Evolutionary conservation across 2,329 filamentous ascomycete genomes (phyloP), one percentile per base, ranked within the genome.

Genomic region (Sporothrix protearum): DNA sequence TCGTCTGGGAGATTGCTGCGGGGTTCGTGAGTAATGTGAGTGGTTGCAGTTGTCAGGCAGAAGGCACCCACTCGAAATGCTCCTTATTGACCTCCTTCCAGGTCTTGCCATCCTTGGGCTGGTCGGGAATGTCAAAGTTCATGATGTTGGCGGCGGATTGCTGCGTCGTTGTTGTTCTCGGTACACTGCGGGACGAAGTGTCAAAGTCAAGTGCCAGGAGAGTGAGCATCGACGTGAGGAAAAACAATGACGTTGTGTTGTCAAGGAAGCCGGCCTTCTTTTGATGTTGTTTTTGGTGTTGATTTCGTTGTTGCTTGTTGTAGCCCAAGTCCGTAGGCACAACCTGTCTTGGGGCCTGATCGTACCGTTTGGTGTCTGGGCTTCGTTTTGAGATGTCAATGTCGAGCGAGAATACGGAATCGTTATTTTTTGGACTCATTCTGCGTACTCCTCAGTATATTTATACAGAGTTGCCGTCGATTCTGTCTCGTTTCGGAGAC

Each of bases 31-130:
- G 42, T 19, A 14, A 14, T 9, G 7, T 16, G 30, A 49, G 6
- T 7, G 3, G 1, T 19, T 19, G 7, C 12, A 3, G 10, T 8
- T 6, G 2, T 3, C 22, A 10, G 9, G 16, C n/a, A 2, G 22
- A 0, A 2, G 8, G 19, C 1, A 59, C 72, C 22, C 36, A 74
- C 73, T 75, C 72, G 28, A 30, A 75, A 6, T 75, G 72, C 33
- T 73, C 73, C 36, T 72, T 72, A 70, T 75, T 75, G 28, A 64
- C 25, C 51, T 75, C 36, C 30, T 71, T 73, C 72, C 71, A 71
- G 19, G 72, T 68, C 67, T 72, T 71, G 42, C 66, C 71, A 14
- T 53, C 45, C 36, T 68, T 36, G 12, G 59, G 68, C 68, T 72
- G 68, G 28, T 39, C 9, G 19, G 28, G 64, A 22, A 68, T 68